phyloP scores from a whole-genome alignment of 371 early-diverging fungal genomes.

The Mortierella sp. region DNA sequence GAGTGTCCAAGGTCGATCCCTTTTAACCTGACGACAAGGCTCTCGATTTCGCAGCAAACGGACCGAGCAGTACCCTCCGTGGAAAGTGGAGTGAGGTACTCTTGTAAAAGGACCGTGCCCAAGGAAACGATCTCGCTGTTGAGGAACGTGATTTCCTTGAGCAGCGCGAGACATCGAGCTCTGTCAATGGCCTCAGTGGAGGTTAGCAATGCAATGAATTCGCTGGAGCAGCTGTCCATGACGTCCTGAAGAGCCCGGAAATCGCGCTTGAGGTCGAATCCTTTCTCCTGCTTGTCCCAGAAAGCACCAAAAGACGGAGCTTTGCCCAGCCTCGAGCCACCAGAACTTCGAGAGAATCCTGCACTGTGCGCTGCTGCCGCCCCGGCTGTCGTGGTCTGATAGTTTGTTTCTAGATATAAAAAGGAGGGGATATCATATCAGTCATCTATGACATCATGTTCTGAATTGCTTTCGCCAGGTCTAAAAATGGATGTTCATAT shows the following conservation, averaged over 20 bases:
- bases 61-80: conserved; percentile 22
- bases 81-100: conserved; percentile 34
- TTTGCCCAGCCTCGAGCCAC: conserved; percentile 12
- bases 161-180: conserved; percentile 17
- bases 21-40: conserved; percentile 27
- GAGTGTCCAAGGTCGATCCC: conserved; percentile 12
- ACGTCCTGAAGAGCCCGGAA: conserved; percentile 39
- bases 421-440: neutral
- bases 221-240: conserved; percentile 21
- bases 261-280: conserved; percentile 34
- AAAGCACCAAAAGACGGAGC: conserved; percentile 33
- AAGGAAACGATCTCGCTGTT: conserved; percentile 37
- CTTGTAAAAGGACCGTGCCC: conserved; percentile 22
- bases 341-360: conserved; percentile 30
- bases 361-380: conserved; percentile 51
- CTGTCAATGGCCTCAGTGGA: neutral
- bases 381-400: conserved; percentile 48
- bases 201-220: conserved; percentile 13
- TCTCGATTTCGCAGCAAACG: conserved; percentile 38
- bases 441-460: neutral
- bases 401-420: conserved; percentile 36
- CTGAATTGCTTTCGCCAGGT: neutral
- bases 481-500: neutral
- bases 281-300: conserved; percentile 52
- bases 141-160: conserved; percentile 47